Evolutionary conservation across 805 yeast genomes (phyloP), one percentile per base, ranked within the genome.

Genomic region (Saccharomycopsis oosterbeekiorum): DNA sequence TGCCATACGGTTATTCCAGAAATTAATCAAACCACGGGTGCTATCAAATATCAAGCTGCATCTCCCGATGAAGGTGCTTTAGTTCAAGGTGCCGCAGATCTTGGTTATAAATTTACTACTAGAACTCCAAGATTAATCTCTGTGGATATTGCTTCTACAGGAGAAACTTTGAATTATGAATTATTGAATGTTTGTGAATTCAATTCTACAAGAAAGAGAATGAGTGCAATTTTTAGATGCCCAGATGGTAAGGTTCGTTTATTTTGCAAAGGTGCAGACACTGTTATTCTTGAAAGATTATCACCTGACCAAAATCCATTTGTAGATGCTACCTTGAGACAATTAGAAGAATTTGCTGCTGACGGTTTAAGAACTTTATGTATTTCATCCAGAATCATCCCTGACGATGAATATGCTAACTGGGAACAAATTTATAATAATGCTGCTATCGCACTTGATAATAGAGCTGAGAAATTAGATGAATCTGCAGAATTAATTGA

Each of bases 11-110:
- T 94, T 50, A 94, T 94, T 64, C 99, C 99, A 0, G 99, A 94
- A 71, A 76, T 81, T 19, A 80, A 79, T 63, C 84, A 78, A 1
- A 76, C 76, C 61, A 54, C 61, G 5, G 89, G 88, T 0, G 67
- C 78, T 1, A 85, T 94, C 65, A 92, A 89, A 71, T 94, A 96
- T 71, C 99, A 94, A 74, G 99, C 99, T 0, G 97, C 99, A 0
- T 92, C 98, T 0, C 99, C 99, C 0, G 99, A 94, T 75, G 99
- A 96, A 76, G 99, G 99, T 58, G 99, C 99, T 0, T 78, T 94
- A 64, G 99, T 94, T 1, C 91, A 92, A 68, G 99, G 99, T 62
- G 98, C 97, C 17, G 94, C 97, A 0, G 78, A 78, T 68, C 75
- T 93, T 56, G 98, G 97, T 0, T 94, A 87, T 70, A 84, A 80